Base-by-base conservation (phyloP, 2,329 filamentous ascomycete genomes). In the Kalmusia sp. region DNA sequence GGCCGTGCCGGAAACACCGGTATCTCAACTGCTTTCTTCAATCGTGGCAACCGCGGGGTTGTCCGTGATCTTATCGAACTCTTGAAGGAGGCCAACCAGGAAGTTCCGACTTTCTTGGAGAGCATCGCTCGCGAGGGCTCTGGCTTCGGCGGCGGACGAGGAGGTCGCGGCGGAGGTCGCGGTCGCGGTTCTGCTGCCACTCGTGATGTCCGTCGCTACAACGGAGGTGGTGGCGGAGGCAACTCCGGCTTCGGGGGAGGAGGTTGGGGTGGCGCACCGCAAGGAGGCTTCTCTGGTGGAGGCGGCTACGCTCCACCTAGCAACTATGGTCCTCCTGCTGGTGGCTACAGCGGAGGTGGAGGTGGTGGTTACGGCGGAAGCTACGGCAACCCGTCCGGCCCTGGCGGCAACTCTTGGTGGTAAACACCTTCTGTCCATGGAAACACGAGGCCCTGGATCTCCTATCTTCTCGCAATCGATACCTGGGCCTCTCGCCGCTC, bases 1-100 rank as follows among this genome's bases (percentile, higher is more conserved):
- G 95, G 95, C 74, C 95, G 95, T 92, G 95, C 95, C 63, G 95
- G 95, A 77, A 99, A 99, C 84, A 98, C 93, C 69, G 95, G 95
- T 89, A 88, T 96, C 65, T 91, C 95, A 5, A 99, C 95, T 67
- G 95, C 95, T 52, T 99, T 99, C 85, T 98, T 99, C 89, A 99
- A 99, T 86, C 93, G 95, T 74, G 93, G 93, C 72, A 99, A 99
- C 84, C 92, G 95, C 70, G 95, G 95, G 79, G 92, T 99, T 65
- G 95, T 98, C 61, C 90, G 95, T 64, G 95, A 98, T 69, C 87
- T 99, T 57, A 86, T 99, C 67, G 95, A 99, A n/a, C 87, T 99
- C 24, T 86, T 99, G 64, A 98, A 98, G 84, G 95, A 99, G 78
- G 95, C 95, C 64, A 96, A 99, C 82, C 95, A 99, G 78, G 95